Conservation (phyloP, 1,284 basidiomycete species). For the Agroathelia rolfsii region DNA sequence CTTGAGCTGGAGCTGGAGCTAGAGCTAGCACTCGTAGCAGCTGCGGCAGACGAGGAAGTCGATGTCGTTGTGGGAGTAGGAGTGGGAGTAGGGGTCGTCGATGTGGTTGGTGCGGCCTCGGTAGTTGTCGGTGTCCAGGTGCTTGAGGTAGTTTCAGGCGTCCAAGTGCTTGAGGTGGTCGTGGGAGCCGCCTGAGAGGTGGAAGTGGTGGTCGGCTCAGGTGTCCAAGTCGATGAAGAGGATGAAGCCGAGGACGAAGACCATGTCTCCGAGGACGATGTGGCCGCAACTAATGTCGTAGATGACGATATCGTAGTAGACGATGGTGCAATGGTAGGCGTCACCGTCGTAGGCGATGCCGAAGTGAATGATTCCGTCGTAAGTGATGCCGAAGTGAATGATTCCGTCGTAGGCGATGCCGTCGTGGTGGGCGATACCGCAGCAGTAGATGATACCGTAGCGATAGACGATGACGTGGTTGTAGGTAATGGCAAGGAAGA, state of each 20-base stretch:
- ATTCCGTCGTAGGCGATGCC: no score
- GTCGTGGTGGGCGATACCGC: not conserved
- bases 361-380: no score
- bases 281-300: constrained; percentile 12
- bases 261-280: constrained; percentile 16
- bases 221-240: constrained; percentile 15
- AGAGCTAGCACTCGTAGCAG: constrained; percentile 10
- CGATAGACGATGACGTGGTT: not conserved
- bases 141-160: constrained; percentile 11
- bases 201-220: constrained; percentile 11
- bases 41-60: constrained; percentile 7
- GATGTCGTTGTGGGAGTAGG: constrained; percentile 8
- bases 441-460: constrained; percentile 4
- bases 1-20: constrained; percentile 9
- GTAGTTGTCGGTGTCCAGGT: constrained; percentile 10
- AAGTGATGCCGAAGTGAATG: no score
- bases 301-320: constrained; percentile 4
- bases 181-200: constrained; percentile 13
- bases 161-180: constrained; percentile 9
- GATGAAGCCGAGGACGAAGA: constrained; percentile 14
- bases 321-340: constrained; percentile 10
- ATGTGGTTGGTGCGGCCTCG: constrained; percentile 13
- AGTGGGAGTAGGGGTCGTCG: constrained; percentile 14
- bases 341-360: constrained; percentile 1
- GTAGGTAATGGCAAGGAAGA: constrained; percentile 11